Evolutionary conservation across 1,284 basidiomycete genomes (phyloP).

Genomic region (Termitomyces sp.): DNA sequence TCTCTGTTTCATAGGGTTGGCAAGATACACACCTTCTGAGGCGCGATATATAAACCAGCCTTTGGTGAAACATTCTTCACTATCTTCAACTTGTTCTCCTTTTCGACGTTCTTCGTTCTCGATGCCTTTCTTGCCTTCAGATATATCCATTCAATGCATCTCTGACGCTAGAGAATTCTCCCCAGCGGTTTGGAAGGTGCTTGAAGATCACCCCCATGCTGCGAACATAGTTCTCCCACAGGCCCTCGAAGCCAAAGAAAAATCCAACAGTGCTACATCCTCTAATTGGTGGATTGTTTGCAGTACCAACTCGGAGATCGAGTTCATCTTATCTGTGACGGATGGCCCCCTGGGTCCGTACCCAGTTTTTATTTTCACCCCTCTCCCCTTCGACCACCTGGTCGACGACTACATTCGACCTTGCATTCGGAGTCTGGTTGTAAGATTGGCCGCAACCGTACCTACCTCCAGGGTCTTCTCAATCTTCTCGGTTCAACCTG

Average conservation of each 20-base stretch:
- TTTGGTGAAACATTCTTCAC: not conserved
- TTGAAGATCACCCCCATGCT: constrained; percentile 34
- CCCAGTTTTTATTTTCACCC: constrained; percentile 50
- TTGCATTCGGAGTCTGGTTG: constrained; percentile 31
- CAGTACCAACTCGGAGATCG: constrained; percentile 29
- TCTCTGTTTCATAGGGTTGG: constrained; percentile 1
- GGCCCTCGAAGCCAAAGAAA: constrained; percentile 28
- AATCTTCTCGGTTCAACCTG: constrained; percentile 50
- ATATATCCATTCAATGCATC: constrained; percentile 16
- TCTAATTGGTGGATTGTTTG: constrained; percentile 49
- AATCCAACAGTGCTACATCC: not conserved
- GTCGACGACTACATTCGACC: constrained; percentile 27
- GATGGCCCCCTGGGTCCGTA: constrained; percentile 48
- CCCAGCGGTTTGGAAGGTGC: constrained; percentile 30
- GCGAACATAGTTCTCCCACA: constrained; percentile 56
- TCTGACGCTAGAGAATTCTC: constrained; percentile 22
- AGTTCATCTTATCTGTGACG: constrained; percentile 57
- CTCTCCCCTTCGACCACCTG: constrained; percentile 29
- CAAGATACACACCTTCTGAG: not conserved
- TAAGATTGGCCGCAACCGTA: constrained; percentile 25
- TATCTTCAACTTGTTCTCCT: not conserved
- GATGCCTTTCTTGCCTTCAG: constrained; percentile 13
- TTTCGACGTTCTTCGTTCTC: not conserved
- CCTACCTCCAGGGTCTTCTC: constrained; percentile 51
- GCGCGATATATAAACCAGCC: not conserved